phyloP scores from a whole-genome alignment of 2,329 filamentous ascomycete species.

The Aspergillus aculeatus region DNA sequence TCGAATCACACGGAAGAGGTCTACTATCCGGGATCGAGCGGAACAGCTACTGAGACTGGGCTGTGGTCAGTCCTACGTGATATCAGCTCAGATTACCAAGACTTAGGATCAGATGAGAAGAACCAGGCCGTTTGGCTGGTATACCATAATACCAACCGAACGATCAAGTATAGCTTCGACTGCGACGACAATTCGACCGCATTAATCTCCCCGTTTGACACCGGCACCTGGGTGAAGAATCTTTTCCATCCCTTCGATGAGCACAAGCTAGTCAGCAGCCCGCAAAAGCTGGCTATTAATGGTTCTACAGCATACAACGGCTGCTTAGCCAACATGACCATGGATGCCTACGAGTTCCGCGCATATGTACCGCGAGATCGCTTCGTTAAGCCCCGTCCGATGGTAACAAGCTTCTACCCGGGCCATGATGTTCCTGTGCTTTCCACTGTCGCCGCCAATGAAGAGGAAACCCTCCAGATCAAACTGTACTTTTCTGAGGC shows the following conservation, averaged over 20 bases:
- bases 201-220: constrained; percentile 56
- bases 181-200: constrained; percentile 50
- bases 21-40: constrained; percentile 52
- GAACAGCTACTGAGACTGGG: constrained; percentile 54
- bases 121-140: constrained; percentile 47
- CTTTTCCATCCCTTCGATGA: constrained; percentile 61
- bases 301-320: constrained; percentile 51
- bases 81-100: constrained; percentile 50
- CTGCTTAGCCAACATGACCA: constrained; percentile 52
- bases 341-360: constrained; percentile 57
- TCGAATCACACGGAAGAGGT: constrained; percentile 55
- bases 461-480: constrained; percentile 48
- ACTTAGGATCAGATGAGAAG: constrained; percentile 43
- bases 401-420: constrained; percentile 59
- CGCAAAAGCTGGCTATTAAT: constrained; percentile 47
- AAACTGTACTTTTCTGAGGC: constrained; percentile 57
- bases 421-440: constrained; percentile 59
- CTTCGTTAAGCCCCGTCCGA: constrained; percentile 54
- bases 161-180: constrained; percentile 55
- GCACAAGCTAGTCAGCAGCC: constrained; percentile 49
- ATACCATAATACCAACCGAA: constrained; percentile 47
- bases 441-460: constrained; percentile 44
- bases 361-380: constrained; percentile 55
- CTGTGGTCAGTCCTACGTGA: constrained; percentile 60
- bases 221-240: constrained; percentile 57